A percentile compares a stretch with the other conserved stretches of the same genome.
phyloP scores from a whole-genome alignment of 2,329 filamentous ascomycete genomes.

The Colletotrichum sp. region DNA sequence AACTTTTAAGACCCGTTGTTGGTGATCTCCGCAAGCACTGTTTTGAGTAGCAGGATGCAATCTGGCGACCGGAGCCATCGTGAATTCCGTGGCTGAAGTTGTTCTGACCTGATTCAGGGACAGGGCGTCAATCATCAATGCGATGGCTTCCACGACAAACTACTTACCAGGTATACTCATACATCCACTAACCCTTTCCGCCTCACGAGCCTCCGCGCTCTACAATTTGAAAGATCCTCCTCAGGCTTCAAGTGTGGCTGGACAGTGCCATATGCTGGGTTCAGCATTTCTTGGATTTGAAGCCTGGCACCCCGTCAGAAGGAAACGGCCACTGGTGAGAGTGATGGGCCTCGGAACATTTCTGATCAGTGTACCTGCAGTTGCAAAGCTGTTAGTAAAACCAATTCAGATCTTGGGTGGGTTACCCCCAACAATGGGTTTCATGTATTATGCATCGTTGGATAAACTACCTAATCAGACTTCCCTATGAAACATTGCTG shows the following conservation, averaged over 20 bases:
- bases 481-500: neutral
- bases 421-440: too few species aligned
- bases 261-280: neutral
- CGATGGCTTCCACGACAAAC: neutral
- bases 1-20: neutral
- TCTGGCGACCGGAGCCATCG: neutral
- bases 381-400: neutral
- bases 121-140: neutral
- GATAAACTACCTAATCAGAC: too few species aligned
- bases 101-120: neutral
- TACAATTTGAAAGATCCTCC: neutral
- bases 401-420: too few species aligned
- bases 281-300: neutral
- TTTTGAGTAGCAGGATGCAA: neutral
- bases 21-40: neutral
- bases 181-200: neutral
- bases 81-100: neutral
- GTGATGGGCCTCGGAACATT: neutral
- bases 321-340: neutral
- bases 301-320: neutral
- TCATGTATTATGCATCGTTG: too few species aligned
- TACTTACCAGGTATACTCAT: neutral
- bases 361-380: neutral
- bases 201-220: neutral
- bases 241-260: neutral